Evolutionary conservation across 305 asterid genomes (phyloP), one percentile per base, ranked within the genome.

Genomic region (Coffea humblotiana): DNA sequence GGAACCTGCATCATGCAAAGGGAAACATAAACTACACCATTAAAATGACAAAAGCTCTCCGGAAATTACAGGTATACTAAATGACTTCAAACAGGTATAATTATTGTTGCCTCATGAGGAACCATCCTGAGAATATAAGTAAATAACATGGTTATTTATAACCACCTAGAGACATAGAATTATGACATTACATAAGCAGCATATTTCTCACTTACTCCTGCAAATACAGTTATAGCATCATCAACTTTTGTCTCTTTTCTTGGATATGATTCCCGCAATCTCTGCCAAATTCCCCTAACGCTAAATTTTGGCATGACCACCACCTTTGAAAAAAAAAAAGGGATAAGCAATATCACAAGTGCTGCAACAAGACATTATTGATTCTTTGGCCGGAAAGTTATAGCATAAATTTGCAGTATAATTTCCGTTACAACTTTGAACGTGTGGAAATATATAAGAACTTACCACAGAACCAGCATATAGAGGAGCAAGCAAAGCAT

Each of bases 211-310:
- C 95, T 85, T 90, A 94, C 99, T 80, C 99, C 99, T 11, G 98
- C 94, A 77, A 96, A 96, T 77, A 92, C 99, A 23, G 98, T 90
- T 75, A 94, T 78, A 78, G 97, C 95, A 79, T 91, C 90, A 54
- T 84, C 84, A 2, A 84, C 64, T 89, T 90, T 95, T 63, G 83
- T 82, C 82, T 88, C 97, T 63, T 87, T 93, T 52, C 77, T 56
- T 7, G 94, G 95, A 82, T 91, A 92, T 66, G 99, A 96, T 86
- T 96, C 98, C 77, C 95, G 40, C n/a, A 98, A 96, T 89, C 97
- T 90, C 88, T 96, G 95, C 99, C 99, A 96, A 85, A 96, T 88
- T 80, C 98, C 99, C 72, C 99, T 91, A 85, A 94, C 99, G 76
- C 97, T 96, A 88, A 94, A 96, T 84, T 94, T 94, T 67, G 97